These are phyloP conservation scores for Saccharomycopsis schoenii DNA, from an alignment of 805 yeast genomes.

Conservation along the genomic window DNA sequence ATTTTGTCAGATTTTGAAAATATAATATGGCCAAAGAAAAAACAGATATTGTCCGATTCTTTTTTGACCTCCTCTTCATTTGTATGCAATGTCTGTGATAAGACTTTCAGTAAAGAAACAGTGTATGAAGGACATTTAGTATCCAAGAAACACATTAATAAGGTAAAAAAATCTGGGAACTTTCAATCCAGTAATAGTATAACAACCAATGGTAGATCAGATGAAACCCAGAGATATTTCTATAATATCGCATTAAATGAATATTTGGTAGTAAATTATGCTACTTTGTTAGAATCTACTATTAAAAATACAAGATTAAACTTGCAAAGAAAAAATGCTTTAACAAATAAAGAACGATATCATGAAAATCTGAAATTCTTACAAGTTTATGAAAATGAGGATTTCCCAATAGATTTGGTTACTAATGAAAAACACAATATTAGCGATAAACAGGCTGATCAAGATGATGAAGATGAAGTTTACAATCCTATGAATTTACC, in stretches of 20 bases:
- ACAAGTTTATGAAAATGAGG: conserved; percentile 4
- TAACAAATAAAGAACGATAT: conserved; percentile 61
- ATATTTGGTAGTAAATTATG: conserved; percentile 30
- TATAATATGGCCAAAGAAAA: conserved; percentile 60
- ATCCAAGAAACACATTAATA: conserved; percentile 69
- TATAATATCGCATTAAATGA: conserved; percentile 26
- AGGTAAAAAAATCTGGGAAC: conserved; percentile 21
- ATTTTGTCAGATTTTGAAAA: conserved; percentile 38
- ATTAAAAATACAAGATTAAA: conserved; percentile 46
- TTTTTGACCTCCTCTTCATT: background rate
- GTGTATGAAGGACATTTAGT: conserved; percentile 59
- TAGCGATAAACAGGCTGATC: conserved; percentile 21
- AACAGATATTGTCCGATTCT: conserved; percentile 29
- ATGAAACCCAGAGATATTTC: background rate
- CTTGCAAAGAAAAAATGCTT: conserved; percentile 51
- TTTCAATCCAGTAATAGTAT: background rate
- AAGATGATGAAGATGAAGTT: conserved; percentile 27
- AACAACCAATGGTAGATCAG: background rate
- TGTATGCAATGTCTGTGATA: conserved; percentile 54
- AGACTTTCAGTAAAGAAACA: conserved; percentile 48
- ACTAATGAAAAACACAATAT: conserved; percentile 21
- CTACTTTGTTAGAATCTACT: conserved; percentile 30
- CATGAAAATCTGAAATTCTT: conserved; percentile 36
- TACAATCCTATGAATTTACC: conserved; percentile 54
- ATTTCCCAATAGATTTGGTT: conserved; percentile 15